These are phyloP conservation scores for Pseudoturritis turrita DNA, from an alignment of 345 rosid species.

Conservation along the genomic window DNA sequence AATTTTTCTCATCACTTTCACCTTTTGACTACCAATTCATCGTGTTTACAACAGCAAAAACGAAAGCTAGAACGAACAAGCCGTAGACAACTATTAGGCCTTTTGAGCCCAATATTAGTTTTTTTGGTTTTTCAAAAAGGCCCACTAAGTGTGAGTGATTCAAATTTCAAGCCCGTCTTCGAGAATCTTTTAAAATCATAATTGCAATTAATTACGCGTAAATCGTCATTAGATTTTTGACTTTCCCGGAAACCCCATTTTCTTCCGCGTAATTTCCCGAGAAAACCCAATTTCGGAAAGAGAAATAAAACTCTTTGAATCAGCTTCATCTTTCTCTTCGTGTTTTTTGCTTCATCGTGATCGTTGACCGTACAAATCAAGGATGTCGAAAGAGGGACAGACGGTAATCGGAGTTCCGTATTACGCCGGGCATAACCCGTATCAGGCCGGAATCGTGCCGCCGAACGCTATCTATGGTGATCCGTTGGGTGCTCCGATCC, in stretches of 20 bases:
- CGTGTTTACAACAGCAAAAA: no score
- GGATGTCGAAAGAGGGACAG: conserved; percentile 48
- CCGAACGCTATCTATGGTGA: conserved; percentile 69
- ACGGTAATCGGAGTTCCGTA: conserved; percentile 74
- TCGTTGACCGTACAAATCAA: conserved; percentile 2
- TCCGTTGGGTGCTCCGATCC: conserved; percentile 75
- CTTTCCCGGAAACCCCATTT: neutral
- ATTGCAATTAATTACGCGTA: neutral
- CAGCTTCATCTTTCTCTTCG: neutral
- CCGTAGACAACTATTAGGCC: no score
- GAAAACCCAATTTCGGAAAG: neutral
- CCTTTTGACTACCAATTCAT: no score
- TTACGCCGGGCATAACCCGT: conserved; percentile 55
- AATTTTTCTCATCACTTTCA: no score
- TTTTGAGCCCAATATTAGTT: neutral
- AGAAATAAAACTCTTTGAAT: neutral
- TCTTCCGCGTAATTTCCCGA: conserved; percentile 12
- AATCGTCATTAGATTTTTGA: neutral
- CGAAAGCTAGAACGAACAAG: no score
- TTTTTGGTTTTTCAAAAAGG: no score
- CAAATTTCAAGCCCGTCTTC: neutral
- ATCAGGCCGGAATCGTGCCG: conserved; percentile 68
- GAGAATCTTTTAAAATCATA: neutral
- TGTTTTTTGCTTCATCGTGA: neutral
- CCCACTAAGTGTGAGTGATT: neutral